Base-by-base conservation (phyloP, 2,329 filamentous ascomycete species). In the Fonsecaea pugnacius region DNA sequence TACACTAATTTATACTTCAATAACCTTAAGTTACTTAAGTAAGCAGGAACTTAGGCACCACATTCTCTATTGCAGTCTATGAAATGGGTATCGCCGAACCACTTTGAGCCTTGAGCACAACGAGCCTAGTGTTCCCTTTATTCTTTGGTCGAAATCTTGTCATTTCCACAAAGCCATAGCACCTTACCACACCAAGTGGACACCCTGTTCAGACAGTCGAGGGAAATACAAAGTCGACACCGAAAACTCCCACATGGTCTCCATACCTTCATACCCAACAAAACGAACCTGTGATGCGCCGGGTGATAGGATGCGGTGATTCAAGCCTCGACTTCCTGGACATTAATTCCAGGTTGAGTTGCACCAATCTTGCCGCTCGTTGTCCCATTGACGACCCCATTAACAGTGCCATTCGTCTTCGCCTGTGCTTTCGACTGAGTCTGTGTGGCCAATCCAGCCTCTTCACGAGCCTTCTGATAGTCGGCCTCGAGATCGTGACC, bases 401-500 rank as follows among this genome's bases (percentile, higher is more conserved):
- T n/a, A 21, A 30, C 53, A n/a, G 21, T 14, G 7, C 18, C 53
- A 8, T 24, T 38, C 53, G 32, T 27, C 30, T 9, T 38, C 2
- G 53, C 16, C 53, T 7, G 3, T 9, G 10, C 33, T 21, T 24
- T 55, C 21, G 18, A 24, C 21, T n/a, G 33, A 6, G 10, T 36
- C 53, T 24, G 10, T 6, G 4, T 21, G 24, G 27, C 56, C 40
- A 58, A 50, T 1, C 40, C 56, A 3, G 43, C 56, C 8, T 27
- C 27, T 35, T 55, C 33, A 48, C 51, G 18, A 1, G 60, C 61
- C 40, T 36, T 57, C 43, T 68, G 67, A 53, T 68, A 72, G 4
- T 50, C 68, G 1, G 57, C 56, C 53, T 76, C 74, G 6, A 77
- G 60, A 73, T 77, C 74, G 58, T 74, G 74, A 2, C 55, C 59